These are phyloP conservation scores for Ceratobasidium sp. DNA, from an alignment of 1,284 basidiomycete genomes.

Conservation along the genomic window DNA sequence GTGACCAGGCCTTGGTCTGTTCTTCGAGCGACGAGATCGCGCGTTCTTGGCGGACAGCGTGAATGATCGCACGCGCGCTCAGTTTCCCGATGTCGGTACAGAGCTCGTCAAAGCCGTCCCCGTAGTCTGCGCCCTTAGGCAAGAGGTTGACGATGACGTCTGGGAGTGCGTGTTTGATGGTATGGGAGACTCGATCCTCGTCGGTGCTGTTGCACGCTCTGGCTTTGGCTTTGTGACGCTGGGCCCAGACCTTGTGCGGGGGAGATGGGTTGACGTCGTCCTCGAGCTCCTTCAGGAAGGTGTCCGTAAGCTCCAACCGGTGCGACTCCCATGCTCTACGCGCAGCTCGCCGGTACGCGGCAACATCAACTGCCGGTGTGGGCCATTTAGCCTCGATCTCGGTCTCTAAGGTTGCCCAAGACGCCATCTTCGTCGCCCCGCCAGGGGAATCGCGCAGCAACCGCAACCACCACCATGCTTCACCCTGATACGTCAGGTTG, in stretches of 20 bases:
- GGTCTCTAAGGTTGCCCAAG: not conserved
- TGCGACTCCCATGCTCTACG: not conserved
- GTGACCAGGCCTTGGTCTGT: too few species aligned
- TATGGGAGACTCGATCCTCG: not conserved
- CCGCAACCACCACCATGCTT: constrained; percentile 18
- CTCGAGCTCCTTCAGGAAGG: not conserved
- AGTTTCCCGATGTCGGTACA: constrained; percentile 22
- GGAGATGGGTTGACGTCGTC: not conserved
- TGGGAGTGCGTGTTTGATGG: not conserved
- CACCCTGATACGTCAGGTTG: constrained; percentile 1
- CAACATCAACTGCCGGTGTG: not conserved
- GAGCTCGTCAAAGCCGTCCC: not conserved
- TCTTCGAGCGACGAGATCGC: too few species aligned
- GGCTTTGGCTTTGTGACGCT: not conserved
- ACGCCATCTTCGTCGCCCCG: not conserved
- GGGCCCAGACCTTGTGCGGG: not conserved
- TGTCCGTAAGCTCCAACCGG: too few species aligned
- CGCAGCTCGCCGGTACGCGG: not conserved
- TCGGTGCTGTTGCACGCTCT: not conserved
- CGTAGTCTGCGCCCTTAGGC: not conserved
- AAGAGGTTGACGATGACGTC: not conserved
- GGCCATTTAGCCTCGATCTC: constrained; percentile 17
- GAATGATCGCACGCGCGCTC: too few species aligned
- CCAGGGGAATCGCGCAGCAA: not conserved
- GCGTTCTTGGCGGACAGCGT: too few species aligned